Evolutionary conservation across 805 yeast species (phyloP).

Genomic region (Phaffomyces thermotolerans): DNA sequence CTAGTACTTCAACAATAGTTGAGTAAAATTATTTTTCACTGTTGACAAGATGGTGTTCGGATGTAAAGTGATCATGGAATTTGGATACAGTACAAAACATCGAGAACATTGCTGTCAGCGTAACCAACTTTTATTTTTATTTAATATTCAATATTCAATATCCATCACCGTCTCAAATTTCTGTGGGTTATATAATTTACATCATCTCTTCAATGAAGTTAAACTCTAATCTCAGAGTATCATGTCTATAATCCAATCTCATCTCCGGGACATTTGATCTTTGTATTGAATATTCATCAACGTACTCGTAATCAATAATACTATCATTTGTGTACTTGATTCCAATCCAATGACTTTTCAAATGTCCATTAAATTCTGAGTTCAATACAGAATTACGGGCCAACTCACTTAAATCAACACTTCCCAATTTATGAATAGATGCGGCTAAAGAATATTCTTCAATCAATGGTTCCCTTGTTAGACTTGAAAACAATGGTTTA

Average conservation of each 20-base stretch:
- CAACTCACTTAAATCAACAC: slow-evolving; percentile 23
- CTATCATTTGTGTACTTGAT: slow-evolving; percentile 8
- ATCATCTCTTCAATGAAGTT: slow-evolving; percentile 10
- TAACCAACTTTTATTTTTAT: too few relatives aligned
- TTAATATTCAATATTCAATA: too few relatives aligned
- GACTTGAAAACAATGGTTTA: slow-evolving; percentile 21
- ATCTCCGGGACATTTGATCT: slow-evolving; percentile 23
- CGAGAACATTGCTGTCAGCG: too few relatives aligned
- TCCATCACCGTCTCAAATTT: too few relatives aligned
- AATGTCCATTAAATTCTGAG: slow-evolving; percentile 19
- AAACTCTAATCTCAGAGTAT: slow-evolving; percentile 16
- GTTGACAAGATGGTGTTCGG: not conserved
- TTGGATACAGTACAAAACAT: too few relatives aligned
- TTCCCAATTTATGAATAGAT: slow-evolving; percentile 19
- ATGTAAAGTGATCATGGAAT: too few relatives aligned
- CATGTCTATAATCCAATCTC: slow-evolving; percentile 21
- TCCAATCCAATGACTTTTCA: slow-evolving; percentile 26
- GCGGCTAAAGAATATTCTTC: slow-evolving; percentile 24
- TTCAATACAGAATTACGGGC: slow-evolving; percentile 22
- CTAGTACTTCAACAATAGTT: not conserved
- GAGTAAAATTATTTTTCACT: not conserved
- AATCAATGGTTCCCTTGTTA: slow-evolving; percentile 24
- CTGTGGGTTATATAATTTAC: not conserved
- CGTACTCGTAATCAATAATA: slow-evolving; percentile 8
- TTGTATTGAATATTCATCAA: slow-evolving; percentile 22